A percentile compares a stretch with the other conserved stretches of the same genome.
These are phyloP conservation scores for Brettanomyces anomalus DNA, from an alignment of 805 yeast genomes.

Conservation along the genomic window DNA sequence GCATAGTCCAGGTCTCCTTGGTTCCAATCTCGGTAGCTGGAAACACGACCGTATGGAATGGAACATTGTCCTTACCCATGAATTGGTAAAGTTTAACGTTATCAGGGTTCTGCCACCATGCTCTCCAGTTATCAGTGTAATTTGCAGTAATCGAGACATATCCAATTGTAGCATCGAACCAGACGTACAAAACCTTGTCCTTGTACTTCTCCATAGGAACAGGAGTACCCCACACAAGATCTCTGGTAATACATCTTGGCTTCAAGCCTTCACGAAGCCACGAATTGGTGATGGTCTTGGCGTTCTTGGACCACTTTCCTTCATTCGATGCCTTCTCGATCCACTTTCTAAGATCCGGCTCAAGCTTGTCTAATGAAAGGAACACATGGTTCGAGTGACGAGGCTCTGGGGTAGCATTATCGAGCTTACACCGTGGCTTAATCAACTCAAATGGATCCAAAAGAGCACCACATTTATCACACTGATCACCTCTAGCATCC, in stretches of 20 bases:
- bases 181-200: constrained; percentile 89
- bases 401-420: constrained; percentile 71
- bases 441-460: constrained; percentile 89
- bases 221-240: constrained; percentile 96
- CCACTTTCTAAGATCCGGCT: constrained; percentile 70
- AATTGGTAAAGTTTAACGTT: constrained; percentile 85
- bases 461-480: constrained; percentile 90
- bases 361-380: constrained; percentile 74
- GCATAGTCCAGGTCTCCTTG: constrained; percentile 77
- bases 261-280: constrained; percentile 92
- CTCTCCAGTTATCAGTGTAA: constrained; percentile 71
- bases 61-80: constrained; percentile 99
- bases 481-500: constrained; percentile 99
- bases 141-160: constrained; percentile 94
- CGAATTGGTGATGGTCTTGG: constrained; percentile 77
- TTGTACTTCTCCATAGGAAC: constrained; percentile 84
- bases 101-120: constrained; percentile 93
- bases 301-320: constrained; percentile 90
- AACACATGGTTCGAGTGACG: constrained; percentile 80
- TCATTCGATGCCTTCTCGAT: constrained; percentile 52
- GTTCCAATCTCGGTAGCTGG: constrained; percentile 92
- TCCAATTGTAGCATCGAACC: constrained; percentile 99
- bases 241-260: constrained; percentile 96
- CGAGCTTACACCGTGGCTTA: constrained; percentile 92
- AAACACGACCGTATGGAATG: constrained; percentile 97